Evolutionary conservation across 2,329 filamentous ascomycete genomes (phyloP), one percentile per base, ranked within the genome.

Genomic region (Lachnellula subtilissima): DNA sequence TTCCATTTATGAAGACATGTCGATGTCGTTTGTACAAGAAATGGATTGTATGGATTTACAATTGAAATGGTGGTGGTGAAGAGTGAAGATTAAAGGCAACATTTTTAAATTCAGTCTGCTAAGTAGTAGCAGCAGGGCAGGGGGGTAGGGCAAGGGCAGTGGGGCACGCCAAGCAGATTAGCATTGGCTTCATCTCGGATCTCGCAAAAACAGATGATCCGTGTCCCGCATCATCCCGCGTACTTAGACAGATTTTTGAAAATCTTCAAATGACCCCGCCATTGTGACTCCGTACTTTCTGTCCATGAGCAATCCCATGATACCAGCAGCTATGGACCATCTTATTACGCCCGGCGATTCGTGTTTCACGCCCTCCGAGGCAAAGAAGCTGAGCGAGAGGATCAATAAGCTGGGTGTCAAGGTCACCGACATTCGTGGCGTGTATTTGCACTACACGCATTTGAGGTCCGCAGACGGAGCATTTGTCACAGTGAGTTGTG

Each of bases 401-500:
- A 61, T 68, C 35, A 62, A 61, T 25, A 62, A 60, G 43, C 45
- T 55, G 39, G 52, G 53, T 12, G 51, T 52, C 1, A 59, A 60
- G 45, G 64, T 69, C 4, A 63, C 55, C 15, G 60, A 57, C 32
- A 57, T 70, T 36, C 55, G 54, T 35, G 68, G 66, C 15, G 55
- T 62, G 28, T 69, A 65, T 62, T 57, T 68, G 23, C 63, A 70
- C 50, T 70, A 69, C 58, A 60, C 61, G 2, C 66, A 67, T 54
- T 51, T 69, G 48, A 63, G 62, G 32, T 9, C 19, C 11, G 49
- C 53, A 37, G 50, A 59, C 45, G 52, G 52, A 19, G 54, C 62
- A 22, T 50, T 52, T 37, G 52, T 50, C 15, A 49, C 54, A 47
- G 53, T 52, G 46, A 52, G 52, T 36, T 23, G 17, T 22, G 22